Conservation (phyloP, 1,284 basidiomycete species). For the Microbotryum violaceum region DNA sequence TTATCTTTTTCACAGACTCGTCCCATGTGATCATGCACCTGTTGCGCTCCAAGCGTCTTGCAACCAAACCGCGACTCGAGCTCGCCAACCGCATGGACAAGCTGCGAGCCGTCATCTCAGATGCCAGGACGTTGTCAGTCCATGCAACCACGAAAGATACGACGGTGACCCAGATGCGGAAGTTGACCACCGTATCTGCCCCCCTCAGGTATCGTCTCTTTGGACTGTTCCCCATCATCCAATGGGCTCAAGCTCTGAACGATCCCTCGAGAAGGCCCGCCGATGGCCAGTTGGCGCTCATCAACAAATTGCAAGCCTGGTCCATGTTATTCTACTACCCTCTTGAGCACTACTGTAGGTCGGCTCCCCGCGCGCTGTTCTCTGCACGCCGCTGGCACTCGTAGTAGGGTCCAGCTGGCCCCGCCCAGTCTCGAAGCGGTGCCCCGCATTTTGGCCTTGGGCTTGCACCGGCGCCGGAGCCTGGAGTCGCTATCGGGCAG, state of each 20-base stretch:
- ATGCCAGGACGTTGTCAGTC: constrained; percentile 31
- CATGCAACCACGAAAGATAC: no score
- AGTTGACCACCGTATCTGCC: background rate
- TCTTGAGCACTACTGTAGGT: constrained; percentile 58
- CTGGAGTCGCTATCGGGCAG: no score
- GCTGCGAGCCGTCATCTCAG: constrained; percentile 27
- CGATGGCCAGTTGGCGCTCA: constrained; percentile 45
- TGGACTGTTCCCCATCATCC: constrained; percentile 34
- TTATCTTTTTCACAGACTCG: constrained; percentile 6
- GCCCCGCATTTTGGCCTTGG: no score
- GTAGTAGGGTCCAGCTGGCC: no score
- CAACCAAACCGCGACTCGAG: constrained; percentile 20
- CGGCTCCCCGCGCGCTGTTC: background rate
- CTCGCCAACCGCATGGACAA: constrained; percentile 27
- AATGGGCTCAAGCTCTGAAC: constrained; percentile 34
- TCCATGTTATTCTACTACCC: constrained; percentile 75
- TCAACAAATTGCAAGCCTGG: constrained; percentile 74
- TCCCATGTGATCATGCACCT: constrained; percentile 14
- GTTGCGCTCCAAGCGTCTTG: constrained; percentile 18
- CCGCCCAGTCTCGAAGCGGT: no score
- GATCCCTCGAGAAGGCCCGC: constrained; percentile 33
- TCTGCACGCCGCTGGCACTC: no score
- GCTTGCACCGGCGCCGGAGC: no score
- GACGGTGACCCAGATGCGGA: no score
- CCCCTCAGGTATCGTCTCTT: constrained; percentile 28